Percentiles rank a stretch among this genome's conserved stretches.
Conservation (phyloP, 2,329 filamentous ascomycete genomes). For the Tolypocladium ovalisporum region DNA sequence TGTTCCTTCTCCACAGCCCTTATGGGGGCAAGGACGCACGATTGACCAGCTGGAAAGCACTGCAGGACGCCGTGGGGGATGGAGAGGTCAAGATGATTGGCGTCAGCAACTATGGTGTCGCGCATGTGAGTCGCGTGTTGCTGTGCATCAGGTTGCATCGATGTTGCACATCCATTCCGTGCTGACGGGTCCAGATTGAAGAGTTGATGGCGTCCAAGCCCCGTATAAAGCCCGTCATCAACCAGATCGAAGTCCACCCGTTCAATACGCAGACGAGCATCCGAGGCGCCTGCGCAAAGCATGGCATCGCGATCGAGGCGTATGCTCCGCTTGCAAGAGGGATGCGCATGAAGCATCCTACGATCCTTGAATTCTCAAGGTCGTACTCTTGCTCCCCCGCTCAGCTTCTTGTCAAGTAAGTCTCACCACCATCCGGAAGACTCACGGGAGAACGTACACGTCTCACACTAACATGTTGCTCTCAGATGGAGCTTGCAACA, state of each 20-base stretch:
- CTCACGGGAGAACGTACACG: not conserved
- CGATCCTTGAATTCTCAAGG: slow-evolving; percentile 48
- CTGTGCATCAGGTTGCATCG: too few species aligned
- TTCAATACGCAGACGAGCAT: slow-evolving; percentile 68
- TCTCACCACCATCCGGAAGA: not conserved
- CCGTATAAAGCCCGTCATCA: slow-evolving; percentile 54
- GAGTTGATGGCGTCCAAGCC: slow-evolving; percentile 56
- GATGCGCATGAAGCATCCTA: slow-evolving; percentile 57
- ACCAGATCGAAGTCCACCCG: slow-evolving; percentile 74
- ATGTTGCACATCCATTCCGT: not conserved
- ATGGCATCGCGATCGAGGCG: slow-evolving; percentile 63
- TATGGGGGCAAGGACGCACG: slow-evolving; percentile 61
- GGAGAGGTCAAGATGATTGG: slow-evolving; percentile 63
- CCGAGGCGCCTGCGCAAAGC: slow-evolving; percentile 50
- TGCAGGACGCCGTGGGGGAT: slow-evolving; percentile 64
- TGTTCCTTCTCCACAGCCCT: slow-evolving; percentile 71
- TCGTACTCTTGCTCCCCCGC: slow-evolving; percentile 62
- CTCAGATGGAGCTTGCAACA: slow-evolving; percentile 65
- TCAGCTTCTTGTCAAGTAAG: slow-evolving; percentile 55
- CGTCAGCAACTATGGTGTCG: slow-evolving; percentile 68
- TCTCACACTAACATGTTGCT: not conserved
- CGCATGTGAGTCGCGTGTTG: slow-evolving; percentile 45
- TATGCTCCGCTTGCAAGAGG: slow-evolving; percentile 70
- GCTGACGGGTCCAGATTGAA: slow-evolving; percentile 37
- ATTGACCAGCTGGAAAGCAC: slow-evolving; percentile 62